Percentiles rank a stretch among this genome's conserved stretches.
Evolutionary conservation across 164 flowering plant species (phyloP).

Genomic region (Warburgia ugandensis): DNA sequence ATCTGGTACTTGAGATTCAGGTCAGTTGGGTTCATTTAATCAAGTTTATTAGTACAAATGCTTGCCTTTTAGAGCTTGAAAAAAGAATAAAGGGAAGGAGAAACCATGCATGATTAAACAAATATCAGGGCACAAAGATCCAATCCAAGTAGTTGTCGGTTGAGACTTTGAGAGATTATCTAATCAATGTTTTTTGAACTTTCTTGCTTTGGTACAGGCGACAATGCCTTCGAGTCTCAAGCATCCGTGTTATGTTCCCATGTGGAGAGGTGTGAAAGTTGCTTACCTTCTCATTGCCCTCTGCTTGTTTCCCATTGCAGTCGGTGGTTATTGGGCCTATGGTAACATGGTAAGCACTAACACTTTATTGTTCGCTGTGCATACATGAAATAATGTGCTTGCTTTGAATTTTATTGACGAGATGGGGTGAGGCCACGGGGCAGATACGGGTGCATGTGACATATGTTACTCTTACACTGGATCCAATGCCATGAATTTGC

Average conservation of each 20-base stretch:
- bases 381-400: too few species aligned
- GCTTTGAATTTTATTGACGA: too few species aligned
- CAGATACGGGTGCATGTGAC: too few species aligned
- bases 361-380: neutral
- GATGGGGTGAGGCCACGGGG: too few species aligned
- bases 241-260: constrained; percentile 52
- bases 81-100: too few species aligned
- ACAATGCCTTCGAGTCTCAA: constrained; percentile 74
- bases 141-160: neutral
- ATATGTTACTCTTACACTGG: too few species aligned
- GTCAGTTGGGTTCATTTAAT: constrained; percentile 12
- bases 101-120: too few species aligned
- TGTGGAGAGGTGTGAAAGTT: constrained; percentile 68
- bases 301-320: constrained; percentile 66
- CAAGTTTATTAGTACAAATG: neutral
- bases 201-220: constrained; percentile 47
- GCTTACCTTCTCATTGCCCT: constrained; percentile 51
- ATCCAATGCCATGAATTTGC: too few species aligned
- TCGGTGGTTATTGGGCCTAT: constrained; percentile 77
- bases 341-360: constrained; percentile 41
- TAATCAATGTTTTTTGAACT: neutral
- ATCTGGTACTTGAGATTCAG: constrained; percentile 70
- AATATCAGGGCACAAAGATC: neutral
- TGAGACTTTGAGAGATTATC: neutral
- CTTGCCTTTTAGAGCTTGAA: neutral